Base-by-base conservation (phyloP, 2,329 filamentous ascomycete species). In the Leptosphaerulina australis region DNA sequence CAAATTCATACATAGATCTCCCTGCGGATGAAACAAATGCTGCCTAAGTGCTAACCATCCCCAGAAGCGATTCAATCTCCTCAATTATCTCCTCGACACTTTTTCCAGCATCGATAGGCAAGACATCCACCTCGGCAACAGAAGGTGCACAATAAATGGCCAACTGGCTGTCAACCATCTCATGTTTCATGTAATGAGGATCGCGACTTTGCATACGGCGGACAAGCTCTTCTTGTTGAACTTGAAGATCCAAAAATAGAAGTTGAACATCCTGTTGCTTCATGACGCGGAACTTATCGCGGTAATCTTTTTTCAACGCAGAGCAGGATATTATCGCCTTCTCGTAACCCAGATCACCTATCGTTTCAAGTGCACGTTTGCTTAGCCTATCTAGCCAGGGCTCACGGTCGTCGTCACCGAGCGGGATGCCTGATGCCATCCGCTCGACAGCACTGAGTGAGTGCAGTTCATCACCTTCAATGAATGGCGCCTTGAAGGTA, bases 401-500 rank as follows among this genome's bases (percentile, higher is more conserved):
- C 2, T 12, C 25, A 11, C 70, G 63, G 36, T 75, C 69, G 5
- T 64, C 51, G 37, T 76, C 71, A 3, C 55, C 52, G 4, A 77
- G 59, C 0, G 74, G 55, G 4, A 58, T 59, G 5, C 62, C 59
- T 0, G 51, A 53, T 1, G 54, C 56, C 72, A 74, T 75, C 39
- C 64, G 46, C n/a, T 71, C 59, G 0, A 75, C 44, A 7, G 74
- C 67, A 7, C 53, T 58, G 9, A 46, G 55, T 2, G 63, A 69
- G 51, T 77, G 75, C 1, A 76, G 56, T 2, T 63, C 63, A 39
- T 77, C 75, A 3, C 74, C 76, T 53, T 78, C 75, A n/a, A 77
- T 67, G 51, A 70, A 74, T 0, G 74, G 69, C 3, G 65, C 58
- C 11, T 57, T 45, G 0, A 76, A 53, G 7, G 35, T 57, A 1